Evolutionary conservation across 192 early-diverging fungal species (phyloP), one percentile per base, ranked within the genome.

Genomic region (Lobosporangium transversale): DNA sequence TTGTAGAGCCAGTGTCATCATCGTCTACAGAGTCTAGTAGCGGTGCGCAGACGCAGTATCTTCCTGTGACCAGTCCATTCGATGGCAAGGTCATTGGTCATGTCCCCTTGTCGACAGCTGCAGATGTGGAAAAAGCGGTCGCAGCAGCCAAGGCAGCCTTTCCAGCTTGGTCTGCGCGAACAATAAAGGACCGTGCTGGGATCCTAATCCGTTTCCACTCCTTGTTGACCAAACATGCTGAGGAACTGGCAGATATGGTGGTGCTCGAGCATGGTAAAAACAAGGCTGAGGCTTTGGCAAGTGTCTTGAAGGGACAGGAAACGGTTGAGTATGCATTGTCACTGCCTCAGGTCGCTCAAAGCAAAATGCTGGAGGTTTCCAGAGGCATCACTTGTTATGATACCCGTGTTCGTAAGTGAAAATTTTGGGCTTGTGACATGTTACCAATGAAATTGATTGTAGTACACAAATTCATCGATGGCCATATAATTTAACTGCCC

Each of bases 211-310:
- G 81, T 8, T 84, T 90, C 71, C 86, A 92, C 70, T 71, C 83
- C 10, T 52, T 73, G 11, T 64, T 93, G 30, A 70, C 81, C 21
- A 83, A 68, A 66, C 83, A 90, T 70, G 58, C 66, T 0, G 88
- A 89, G 12, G 88, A 94, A 69, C 81, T 94, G 15, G 90, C 88
- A 0, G 88, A 84, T 44, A 70, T 94, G 57, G 87, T 94, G 12
- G 91, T 89, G 24, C 68, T 81, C 26, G 93, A 94, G 70, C 92
- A 94, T 62, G 93, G 93, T 65, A 94, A 94, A 84, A 94, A 85
- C 47, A 82, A 81, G 64, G 70, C 82, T 0, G 93, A 94, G 69
- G 92, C 92, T 9, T 45, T 85, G 18, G 89, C 85, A 32, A 93
- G 93, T 59, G 81, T 94, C 44, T 68, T 81, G 55, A 94, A 94